Evolutionary conservation across 441 rosid genomes (phyloP).

Genomic region (Isatis lusitanica): DNA sequence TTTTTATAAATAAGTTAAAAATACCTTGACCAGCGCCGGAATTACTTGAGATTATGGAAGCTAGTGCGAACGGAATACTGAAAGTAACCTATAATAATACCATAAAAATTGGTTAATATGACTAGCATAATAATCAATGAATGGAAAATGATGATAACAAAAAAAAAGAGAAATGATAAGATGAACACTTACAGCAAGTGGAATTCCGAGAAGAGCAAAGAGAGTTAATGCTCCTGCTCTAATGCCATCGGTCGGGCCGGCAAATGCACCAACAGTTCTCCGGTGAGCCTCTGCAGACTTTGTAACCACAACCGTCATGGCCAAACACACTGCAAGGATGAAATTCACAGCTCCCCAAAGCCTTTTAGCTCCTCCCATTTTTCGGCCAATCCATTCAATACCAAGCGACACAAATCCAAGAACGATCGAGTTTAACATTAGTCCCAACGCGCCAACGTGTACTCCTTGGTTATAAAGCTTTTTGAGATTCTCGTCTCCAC

Average conservation of each 20-base stretch:
- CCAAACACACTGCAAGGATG: slow-evolving; percentile 51
- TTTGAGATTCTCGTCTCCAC: slow-evolving; percentile 11
- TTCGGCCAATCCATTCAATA: slow-evolving; percentile 42
- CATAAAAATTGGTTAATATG: background rate
- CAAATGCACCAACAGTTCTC: background rate
- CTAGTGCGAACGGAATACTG: slow-evolving; percentile 81
- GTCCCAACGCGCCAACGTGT: slow-evolving; percentile 62
- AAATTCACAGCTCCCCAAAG: slow-evolving; percentile 72
- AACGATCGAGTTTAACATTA: slow-evolving; percentile 68
- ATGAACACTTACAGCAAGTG: slow-evolving; percentile 51
- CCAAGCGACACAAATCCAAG: slow-evolving; percentile 49
- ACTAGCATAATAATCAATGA: background rate
- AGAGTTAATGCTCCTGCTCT: slow-evolving; percentile 54
- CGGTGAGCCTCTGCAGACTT: slow-evolving; percentile 51
- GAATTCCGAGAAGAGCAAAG: slow-evolving; percentile 64
- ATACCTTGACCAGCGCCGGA: slow-evolving; percentile 82
- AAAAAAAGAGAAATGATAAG: background rate
- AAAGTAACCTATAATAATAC: slow-evolving; percentile 53
- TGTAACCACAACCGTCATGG: slow-evolving; percentile 47
- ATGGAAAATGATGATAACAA: background rate
- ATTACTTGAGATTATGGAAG: slow-evolving; percentile 61
- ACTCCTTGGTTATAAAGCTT: slow-evolving; percentile 59
- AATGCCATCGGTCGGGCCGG: slow-evolving; percentile 41
- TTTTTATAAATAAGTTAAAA: background rate
- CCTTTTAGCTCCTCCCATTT: slow-evolving; percentile 55